These are phyloP conservation scores for Pythium rhizo-oryzae DNA, from an alignment of 352 stramenopile genomes.

Conservation along the genomic window DNA sequence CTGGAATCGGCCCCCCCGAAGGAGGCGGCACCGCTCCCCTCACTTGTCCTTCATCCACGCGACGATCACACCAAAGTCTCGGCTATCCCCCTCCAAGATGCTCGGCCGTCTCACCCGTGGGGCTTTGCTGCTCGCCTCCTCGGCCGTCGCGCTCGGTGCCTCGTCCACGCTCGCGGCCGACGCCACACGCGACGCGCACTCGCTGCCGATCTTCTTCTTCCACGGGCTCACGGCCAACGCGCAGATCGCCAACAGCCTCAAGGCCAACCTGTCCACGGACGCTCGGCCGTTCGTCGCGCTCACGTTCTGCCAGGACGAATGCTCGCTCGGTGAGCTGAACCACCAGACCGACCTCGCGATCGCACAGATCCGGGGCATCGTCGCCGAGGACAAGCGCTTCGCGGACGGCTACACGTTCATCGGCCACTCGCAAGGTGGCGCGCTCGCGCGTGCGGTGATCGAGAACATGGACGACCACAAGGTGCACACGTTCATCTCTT, in stretches of 20 bases:
- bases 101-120: not conserved
- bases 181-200: not conserved
- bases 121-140: not conserved
- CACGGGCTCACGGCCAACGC: conserved; percentile 43
- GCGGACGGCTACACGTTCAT: conserved; percentile 53
- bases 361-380: too few relatives aligned
- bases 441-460: conserved; percentile 42
- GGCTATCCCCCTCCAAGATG: not conserved
- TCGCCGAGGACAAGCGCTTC: conserved; percentile 39
- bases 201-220: conserved; percentile 53
- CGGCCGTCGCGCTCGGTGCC: not conserved
- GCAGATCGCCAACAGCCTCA: conserved; percentile 30
- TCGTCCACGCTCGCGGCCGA: not conserved
- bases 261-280: conserved; percentile 13
- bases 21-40: not conserved
- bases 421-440: conserved; percentile 46
- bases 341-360: too few relatives aligned
- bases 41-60: not conserved
- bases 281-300: too few relatives aligned
- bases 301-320: too few relatives aligned
- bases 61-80: not conserved
- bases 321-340: too few relatives aligned
- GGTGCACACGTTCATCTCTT: conserved; percentile 44
- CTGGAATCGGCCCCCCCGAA: too few relatives aligned
- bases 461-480: conserved; percentile 60